Evolutionary conservation across 257 asterid genomes (phyloP).

Genomic region (Datura wrightii): DNA sequence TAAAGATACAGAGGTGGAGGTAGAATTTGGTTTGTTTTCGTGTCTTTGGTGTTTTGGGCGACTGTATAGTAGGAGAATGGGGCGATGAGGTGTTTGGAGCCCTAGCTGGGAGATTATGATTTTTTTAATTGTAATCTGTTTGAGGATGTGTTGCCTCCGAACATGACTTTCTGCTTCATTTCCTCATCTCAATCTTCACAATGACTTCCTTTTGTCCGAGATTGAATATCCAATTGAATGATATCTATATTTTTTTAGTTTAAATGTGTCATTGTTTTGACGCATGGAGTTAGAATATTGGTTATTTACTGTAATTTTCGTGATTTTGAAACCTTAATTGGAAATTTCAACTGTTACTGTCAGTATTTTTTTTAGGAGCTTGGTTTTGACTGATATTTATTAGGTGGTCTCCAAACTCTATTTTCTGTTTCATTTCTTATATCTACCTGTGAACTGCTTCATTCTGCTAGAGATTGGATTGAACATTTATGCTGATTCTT

Average conservation of each 20-base stretch:
- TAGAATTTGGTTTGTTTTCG: not conserved
- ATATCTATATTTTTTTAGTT: not conserved
- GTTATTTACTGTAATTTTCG: not conserved
- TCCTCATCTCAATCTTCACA: not conserved
- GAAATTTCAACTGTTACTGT: not conserved
- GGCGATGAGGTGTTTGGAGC: constrained; percentile 13
- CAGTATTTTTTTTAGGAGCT: not conserved
- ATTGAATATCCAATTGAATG: not conserved
- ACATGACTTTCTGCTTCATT: not conserved
- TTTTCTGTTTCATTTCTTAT: not conserved
- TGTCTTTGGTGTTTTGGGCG: not conserved
- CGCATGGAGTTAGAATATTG: not conserved
- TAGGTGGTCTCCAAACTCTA: not conserved
- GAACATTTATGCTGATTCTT: not conserved
- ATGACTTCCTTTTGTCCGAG: not conserved
- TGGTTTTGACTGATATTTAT: constrained; percentile 11
- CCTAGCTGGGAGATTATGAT: not conserved
- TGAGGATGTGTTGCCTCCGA: not conserved
- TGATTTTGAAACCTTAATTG: constrained; percentile 1
- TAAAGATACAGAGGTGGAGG: not conserved
- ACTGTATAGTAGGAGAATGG: not conserved
- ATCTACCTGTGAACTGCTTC: not conserved
- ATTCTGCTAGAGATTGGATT: not conserved
- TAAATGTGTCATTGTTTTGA: not conserved
- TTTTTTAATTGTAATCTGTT: not conserved